These are phyloP conservation scores for Sugiyamaella boreocaroliniensis DNA, from an alignment of 805 yeast genomes.

Conservation along the genomic window DNA sequence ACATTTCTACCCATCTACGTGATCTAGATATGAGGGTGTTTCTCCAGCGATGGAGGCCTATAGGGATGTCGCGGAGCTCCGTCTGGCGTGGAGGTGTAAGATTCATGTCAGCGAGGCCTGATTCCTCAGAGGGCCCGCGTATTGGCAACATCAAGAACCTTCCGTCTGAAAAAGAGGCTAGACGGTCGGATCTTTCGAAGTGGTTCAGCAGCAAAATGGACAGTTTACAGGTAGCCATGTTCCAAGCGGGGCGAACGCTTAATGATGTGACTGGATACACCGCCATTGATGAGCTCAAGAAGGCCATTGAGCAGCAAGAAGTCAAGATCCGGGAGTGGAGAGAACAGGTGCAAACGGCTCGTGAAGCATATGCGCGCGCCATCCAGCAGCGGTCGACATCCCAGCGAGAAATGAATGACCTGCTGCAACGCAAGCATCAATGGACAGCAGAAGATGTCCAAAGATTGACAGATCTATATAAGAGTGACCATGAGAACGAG, in stretches of 20 bases:
- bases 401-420: conserved; percentile 81
- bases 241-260: conserved; percentile 45
- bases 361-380: conserved; percentile 50
- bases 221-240: conserved; percentile 28
- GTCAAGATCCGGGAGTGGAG: conserved; percentile 43
- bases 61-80: not conserved
- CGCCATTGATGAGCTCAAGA: conserved; percentile 64
- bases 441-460: conserved; percentile 82
- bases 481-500: conserved; percentile 72
- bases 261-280: conserved; percentile 92
- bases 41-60: not conserved
- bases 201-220: conserved; percentile 28
- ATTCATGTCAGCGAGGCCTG: not conserved
- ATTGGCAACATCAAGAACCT: conserved; percentile 10
- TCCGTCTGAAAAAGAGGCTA: conserved; percentile 26
- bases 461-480: conserved; percentile 71
- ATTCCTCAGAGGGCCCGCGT: not conserved
- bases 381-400: conserved; percentile 57
- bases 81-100: too few relatives aligned
- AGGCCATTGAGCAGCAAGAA: conserved; percentile 53
- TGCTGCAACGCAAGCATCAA: conserved; percentile 72
- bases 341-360: conserved; percentile 41
- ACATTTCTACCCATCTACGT: too few relatives aligned
- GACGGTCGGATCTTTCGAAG: conserved; percentile 22
- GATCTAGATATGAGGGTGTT: too few relatives aligned